These are phyloP conservation scores for Linnemannia schmuckeri DNA, from an alignment of 192 early-diverging fungal species.

Conservation along the genomic window DNA sequence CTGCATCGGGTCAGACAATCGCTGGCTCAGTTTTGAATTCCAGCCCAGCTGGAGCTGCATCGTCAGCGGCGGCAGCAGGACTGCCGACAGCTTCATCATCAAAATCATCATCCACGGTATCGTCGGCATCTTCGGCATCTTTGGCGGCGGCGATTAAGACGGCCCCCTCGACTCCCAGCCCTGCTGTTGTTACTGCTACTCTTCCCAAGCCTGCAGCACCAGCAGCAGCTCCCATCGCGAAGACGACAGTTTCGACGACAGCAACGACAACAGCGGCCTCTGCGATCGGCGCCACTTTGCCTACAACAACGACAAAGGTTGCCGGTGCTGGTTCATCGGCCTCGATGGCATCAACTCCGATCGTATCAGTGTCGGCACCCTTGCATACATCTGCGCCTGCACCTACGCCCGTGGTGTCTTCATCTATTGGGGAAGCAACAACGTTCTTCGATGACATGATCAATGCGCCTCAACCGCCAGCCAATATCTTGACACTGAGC, in stretches of 20 bases:
- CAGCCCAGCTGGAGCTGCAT: not conserved
- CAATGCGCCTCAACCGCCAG: constrained; percentile 51
- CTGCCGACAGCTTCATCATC: not conserved
- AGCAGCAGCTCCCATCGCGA: not conserved
- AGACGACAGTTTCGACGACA: constrained; percentile 5
- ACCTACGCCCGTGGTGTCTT: not conserved
- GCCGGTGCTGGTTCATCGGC: constrained; percentile 2
- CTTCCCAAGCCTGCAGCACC: not conserved
- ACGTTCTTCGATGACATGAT: constrained; percentile 58
- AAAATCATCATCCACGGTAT: not conserved
- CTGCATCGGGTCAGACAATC: constrained; percentile 3
- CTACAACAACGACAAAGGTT: not conserved
- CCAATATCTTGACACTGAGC: constrained; percentile 52
- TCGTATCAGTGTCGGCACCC: not conserved
- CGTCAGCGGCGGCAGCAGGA: not conserved
- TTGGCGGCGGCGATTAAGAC: constrained; percentile 13
- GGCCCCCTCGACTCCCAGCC: constrained; percentile 7
- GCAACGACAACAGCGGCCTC: constrained; percentile 2
- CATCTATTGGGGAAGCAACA: constrained; percentile 30
- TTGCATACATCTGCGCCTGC: not conserved
- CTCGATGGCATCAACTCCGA: constrained; percentile 3
- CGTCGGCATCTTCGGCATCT: not conserved
- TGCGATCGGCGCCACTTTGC: constrained; percentile 6
- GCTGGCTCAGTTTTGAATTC: not conserved
- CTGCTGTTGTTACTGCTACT: not conserved